Evolutionary conservation across 192 early-diverging fungal species (phyloP), one percentile per base, ranked within the genome.

Genomic region (Mortierella hygrophila): DNA sequence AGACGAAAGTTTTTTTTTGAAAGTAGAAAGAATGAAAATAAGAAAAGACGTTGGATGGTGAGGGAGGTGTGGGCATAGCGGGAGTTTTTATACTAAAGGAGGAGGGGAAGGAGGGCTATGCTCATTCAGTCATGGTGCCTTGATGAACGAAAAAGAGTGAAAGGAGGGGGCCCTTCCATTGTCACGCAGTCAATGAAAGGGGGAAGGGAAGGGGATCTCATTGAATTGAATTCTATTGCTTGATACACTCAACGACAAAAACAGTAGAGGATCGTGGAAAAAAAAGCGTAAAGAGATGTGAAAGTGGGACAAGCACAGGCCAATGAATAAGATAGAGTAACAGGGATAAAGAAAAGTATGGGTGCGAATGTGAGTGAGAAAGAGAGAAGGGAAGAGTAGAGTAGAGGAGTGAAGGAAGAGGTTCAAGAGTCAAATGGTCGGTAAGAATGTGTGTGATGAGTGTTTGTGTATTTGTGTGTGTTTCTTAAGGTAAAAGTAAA

Each of bases 21-120:
- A 60, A 9, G 55, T 35, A 60, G 55, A 6, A 26, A 60, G 55
- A 65, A 4, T 13, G 29, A 32, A 65, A 32, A 35, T 55, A 29
- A 32, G 23, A 32, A 65, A 16, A 65, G 3, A 35, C 29, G 29
- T 26, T 65, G n/a, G 60, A 26, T 3, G 6, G 29, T 65, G 60
- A 35, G 9, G 60, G 29, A 52, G 6, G 38, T 21, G 29, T 35
- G 60, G 60, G 60, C 26, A 65, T 65, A 29, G 60, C 60, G n/a
- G 60, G 60, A 65, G 60, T 65, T 65, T 60, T 65, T 65, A 65
- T 65, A 65, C 26, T 15, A 52, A 52, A 32, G 60, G 23, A 32
- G 57, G 60, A 9, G 60, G 11, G 23, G 52, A 23, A 32, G 60
- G 60, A 65, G 13, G n/a, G 29, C 29, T 29, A 65, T 65, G 60